phyloP scores from a whole-genome alignment of 768 basidiomycete genomes.

The Termitomyces sp. region DNA sequence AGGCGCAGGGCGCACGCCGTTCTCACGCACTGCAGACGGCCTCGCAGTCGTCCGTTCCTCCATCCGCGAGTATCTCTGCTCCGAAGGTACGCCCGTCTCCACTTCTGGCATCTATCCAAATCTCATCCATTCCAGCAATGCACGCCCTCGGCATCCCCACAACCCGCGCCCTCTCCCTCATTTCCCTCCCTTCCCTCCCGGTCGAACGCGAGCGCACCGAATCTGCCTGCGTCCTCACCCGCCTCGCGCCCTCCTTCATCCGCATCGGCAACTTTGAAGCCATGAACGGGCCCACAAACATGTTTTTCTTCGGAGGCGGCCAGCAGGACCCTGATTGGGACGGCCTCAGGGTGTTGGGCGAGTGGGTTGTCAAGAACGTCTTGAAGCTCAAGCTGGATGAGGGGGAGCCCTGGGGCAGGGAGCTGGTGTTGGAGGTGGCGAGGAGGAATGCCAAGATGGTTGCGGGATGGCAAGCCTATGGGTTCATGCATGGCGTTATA shows the following conservation, averaged over 20 bases:
- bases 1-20: conserved; percentile 91
- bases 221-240: conserved; percentile 67
- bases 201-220: conserved; percentile 75
- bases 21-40: conserved; percentile 88
- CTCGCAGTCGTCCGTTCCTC: conserved; percentile 93
- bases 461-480: conserved; percentile 92
- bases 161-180: conserved; percentile 77
- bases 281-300: conserved; percentile 59
- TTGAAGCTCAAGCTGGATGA: conserved; percentile 43
- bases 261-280: conserved; percentile 92
- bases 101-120: neutral
- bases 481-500: conserved; percentile 95
- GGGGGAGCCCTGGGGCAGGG: conserved; percentile 61
- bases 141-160: conserved; percentile 83
- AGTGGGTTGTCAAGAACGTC: conserved; percentile 66
- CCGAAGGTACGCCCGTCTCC: conserved; percentile 60
- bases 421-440: conserved; percentile 72
- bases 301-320: conserved; percentile 71
- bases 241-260: conserved; percentile 85
- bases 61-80: conserved; percentile 88
- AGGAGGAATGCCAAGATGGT: conserved; percentile 88
- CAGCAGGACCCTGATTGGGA: conserved; percentile 75
- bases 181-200: conserved; percentile 64
- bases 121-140: conserved; percentile 27
- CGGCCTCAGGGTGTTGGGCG: conserved; percentile 63